These are phyloP conservation scores for Mucuna pruriens DNA, from an alignment of 306 rosid species.

Conservation along the genomic window DNA sequence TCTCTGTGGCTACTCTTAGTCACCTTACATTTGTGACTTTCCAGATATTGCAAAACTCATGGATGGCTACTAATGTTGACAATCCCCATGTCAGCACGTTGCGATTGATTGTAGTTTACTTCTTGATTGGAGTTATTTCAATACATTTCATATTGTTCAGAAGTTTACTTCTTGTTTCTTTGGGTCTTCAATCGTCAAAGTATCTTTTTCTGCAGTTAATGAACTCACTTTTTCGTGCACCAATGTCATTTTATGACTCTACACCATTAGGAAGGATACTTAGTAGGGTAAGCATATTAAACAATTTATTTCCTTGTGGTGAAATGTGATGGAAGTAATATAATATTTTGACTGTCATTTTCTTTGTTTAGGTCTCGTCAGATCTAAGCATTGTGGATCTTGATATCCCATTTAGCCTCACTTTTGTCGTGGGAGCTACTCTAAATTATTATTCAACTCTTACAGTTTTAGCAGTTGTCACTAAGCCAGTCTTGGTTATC, in stretches of 20 bases:
- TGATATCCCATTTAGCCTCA: slow-evolving; percentile 49
- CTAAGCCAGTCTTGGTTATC: slow-evolving; percentile 65
- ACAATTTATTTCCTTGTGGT: background rate
- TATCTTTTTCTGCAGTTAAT: slow-evolving; percentile 46
- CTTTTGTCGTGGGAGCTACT: slow-evolving; percentile 24
- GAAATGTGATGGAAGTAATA: slow-evolving; percentile 17
- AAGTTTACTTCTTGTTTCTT: slow-evolving; percentile 19
- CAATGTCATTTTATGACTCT: slow-evolving; percentile 67
- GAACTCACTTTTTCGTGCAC: slow-evolving; percentile 65
- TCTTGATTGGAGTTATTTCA: slow-evolving; percentile 42
- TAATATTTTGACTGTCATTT: background rate
- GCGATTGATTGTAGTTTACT: slow-evolving; percentile 47
- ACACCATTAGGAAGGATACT: slow-evolving; percentile 75
- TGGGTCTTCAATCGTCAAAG: slow-evolving; percentile 55
- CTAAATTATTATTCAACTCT: slow-evolving; percentile 33
- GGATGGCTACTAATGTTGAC: slow-evolving; percentile 62
- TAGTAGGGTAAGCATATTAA: slow-evolving; percentile 50
- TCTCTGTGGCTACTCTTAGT: slow-evolving; percentile 31
- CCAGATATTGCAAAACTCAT: slow-evolving; percentile 52
- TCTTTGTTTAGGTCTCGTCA: slow-evolving; percentile 50
- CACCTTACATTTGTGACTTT: slow-evolving; percentile 39
- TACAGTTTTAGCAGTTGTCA: slow-evolving; percentile 48
- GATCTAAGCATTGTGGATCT: slow-evolving; percentile 66
- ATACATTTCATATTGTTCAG: slow-evolving; percentile 39
- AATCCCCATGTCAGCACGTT: slow-evolving; percentile 34